A percentile compares a stretch with the other conserved stretches of the same genome.
Evolutionary conservation across 1,139 yeast genomes (phyloP).

Genomic region (Suhomyces bolitotheri): DNA sequence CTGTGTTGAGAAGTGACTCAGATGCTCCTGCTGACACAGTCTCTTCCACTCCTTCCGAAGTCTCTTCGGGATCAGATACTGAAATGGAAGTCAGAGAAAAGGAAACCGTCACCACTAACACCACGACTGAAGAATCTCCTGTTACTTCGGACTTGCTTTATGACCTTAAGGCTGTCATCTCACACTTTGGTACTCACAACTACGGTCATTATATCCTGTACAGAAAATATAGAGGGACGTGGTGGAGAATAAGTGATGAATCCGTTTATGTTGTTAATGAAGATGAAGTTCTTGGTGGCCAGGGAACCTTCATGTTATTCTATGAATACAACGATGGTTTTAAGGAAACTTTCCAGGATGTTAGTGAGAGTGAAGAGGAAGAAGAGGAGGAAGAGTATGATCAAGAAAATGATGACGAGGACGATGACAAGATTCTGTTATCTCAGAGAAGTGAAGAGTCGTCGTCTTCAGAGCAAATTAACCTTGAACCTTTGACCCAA

Average conservation of each 20-base stretch:
- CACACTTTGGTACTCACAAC: slow-evolving; percentile 92
- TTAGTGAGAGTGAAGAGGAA: slow-evolving; percentile 39
- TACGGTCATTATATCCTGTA: slow-evolving; percentile 93
- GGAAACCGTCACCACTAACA: slow-evolving; percentile 9
- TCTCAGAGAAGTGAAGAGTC: slow-evolving; percentile 13
- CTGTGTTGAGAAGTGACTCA: background rate
- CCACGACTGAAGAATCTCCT: slow-evolving; percentile 1
- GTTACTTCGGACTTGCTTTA: slow-evolving; percentile 50
- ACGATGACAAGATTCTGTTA: slow-evolving; percentile 1
- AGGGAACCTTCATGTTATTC: slow-evolving; percentile 90
- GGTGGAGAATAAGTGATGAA: slow-evolving; percentile 97
- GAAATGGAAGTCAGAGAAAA: slow-evolving; percentile 7
- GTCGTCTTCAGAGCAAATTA: slow-evolving; percentile 5
- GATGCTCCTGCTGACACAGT: background rate
- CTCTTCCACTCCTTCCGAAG: slow-evolving; percentile 6
- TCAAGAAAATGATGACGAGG: slow-evolving; percentile 15
- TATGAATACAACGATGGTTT: slow-evolving; percentile 60
- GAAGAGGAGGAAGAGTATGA: slow-evolving; percentile 26
- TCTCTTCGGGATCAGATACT: slow-evolving; percentile 3
- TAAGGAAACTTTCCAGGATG: slow-evolving; percentile 30
- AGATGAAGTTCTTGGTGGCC: slow-evolving; percentile 74
- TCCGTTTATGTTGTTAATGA: slow-evolving; percentile 78
- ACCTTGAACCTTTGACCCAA: slow-evolving; percentile 7
- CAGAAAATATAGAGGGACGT: slow-evolving; percentile 73
- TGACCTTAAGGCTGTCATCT: slow-evolving; percentile 76